Evolutionary conservation across 331 rosid genomes (phyloP), one percentile per base, ranked within the genome.

Genomic region (Stylosanthes scabra): DNA sequence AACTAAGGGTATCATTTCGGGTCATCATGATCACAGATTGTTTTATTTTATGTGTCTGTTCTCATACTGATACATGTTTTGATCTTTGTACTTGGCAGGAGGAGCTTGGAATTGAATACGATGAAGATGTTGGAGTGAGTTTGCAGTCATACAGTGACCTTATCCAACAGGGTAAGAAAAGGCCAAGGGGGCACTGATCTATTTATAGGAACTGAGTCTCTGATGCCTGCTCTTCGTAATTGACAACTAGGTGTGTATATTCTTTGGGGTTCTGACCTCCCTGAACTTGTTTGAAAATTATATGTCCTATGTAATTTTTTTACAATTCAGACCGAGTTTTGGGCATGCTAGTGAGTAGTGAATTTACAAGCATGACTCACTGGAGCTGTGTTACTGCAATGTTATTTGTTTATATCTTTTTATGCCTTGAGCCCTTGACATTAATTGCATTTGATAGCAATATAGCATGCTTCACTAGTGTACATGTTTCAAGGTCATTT

Each of bases 81-180:
- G 25, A 20, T 20, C 1, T 61, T 65, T 63, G 13, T 55, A 59
- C 75, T 42, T 71, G 60, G 63, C 88, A 90, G 99, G 97, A 91
- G 81, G 99, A 95, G 80, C 91, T 95, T 75, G 99, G 93, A 68
- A 60, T 93, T 45, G 98, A 89, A 51, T 79, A 88, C 50, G 96
- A 84, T 80, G 96, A 89, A 82, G 97, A 88, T 71, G 91, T 80
- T 71, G 89, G 87, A 42, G 91, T 90, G 70, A 86, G 75, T 75
- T 86, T 95, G 78, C 96, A 87, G 84, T 82, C 93, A 52, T 87
- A 57, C 64, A 78, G 77, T 63, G 92, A 84, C 51, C 86, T 95
- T 80, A 57, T 91, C 70, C 93, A 80, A 57, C 84, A 70, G 8
- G 88, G 87, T 66, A 80, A 77, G 83, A 94, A 94, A 84, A 81